These are phyloP conservation scores for Aspergillus aculeatus DNA, from an alignment of 2,329 filamentous ascomycete species.

Conservation along the genomic window DNA sequence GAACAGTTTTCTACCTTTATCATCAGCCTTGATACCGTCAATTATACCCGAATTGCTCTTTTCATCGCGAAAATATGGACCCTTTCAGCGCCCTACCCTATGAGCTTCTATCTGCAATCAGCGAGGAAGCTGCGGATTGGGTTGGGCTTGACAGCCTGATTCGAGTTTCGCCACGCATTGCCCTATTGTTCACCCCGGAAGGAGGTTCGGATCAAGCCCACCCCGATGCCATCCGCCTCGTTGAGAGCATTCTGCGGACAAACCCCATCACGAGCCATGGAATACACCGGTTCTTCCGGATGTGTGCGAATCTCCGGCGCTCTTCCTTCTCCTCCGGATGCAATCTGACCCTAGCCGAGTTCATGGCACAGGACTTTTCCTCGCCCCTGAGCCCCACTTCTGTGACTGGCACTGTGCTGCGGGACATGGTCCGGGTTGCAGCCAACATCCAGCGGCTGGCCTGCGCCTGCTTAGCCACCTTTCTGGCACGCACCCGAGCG, in stretches of 20 bases:
- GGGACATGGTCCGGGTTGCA: not conserved
- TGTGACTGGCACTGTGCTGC: not conserved
- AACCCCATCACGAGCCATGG: not conserved
- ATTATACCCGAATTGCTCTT: no score
- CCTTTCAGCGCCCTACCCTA: not conserved
- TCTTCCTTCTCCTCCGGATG: accelerated
- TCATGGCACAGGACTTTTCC: not conserved
- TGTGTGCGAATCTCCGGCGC: not conserved
- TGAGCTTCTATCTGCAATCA: not conserved
- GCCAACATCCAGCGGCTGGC: not conserved
- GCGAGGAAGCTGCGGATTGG: not conserved
- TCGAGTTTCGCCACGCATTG: not conserved
- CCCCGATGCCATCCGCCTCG: not conserved
- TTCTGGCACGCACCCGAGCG: not conserved
- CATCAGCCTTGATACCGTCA: no score
- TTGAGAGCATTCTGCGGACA: not conserved
- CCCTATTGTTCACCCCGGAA: not conserved
- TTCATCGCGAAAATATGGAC: not conserved
- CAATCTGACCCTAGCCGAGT: not conserved
- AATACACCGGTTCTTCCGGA: not conserved
- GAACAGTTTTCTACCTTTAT: no score
- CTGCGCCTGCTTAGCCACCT: not conserved
- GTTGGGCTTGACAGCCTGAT: not conserved
- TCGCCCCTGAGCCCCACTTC: not conserved
- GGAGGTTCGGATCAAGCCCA: not conserved